These are phyloP conservation scores for Entomophthora muscae DNA, from an alignment of 371 early-diverging fungal species.

Conservation along the genomic window DNA sequence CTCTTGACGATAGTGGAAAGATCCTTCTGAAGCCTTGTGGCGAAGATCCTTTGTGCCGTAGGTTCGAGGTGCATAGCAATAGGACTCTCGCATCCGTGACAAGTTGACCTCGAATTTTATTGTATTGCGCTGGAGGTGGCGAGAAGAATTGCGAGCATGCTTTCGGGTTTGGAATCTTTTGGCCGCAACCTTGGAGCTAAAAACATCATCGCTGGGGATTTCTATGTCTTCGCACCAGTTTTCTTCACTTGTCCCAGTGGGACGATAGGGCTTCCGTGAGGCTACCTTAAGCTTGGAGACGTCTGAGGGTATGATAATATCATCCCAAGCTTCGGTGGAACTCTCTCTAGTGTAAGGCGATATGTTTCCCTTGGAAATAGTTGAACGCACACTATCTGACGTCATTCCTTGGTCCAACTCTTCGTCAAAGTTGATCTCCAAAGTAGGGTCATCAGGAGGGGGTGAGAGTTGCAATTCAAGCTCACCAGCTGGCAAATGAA, in stretches of 20 bases:
- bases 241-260: background rate
- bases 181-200: background rate
- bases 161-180: constrained; percentile 5
- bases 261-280: constrained; percentile 1
- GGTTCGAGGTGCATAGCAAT: background rate
- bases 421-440: constrained; percentile 5
- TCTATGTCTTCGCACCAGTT: constrained; percentile 7
- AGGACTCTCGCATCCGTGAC: background rate
- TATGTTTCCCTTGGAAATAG: background rate
- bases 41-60: constrained; percentile 1
- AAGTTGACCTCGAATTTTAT: constrained; percentile 4
- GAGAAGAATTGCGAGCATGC: background rate
- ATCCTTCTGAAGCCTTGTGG: background rate
- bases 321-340: constrained; percentile 6
- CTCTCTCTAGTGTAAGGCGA: constrained; percentile 5
- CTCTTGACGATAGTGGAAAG: background rate
- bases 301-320: background rate
- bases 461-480: constrained; percentile 4
- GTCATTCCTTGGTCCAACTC: background rate
- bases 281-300: background rate
- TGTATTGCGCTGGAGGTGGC: constrained; percentile 1
- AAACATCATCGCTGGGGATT: constrained; percentile 7
- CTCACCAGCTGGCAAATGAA: constrained; percentile 1
- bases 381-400: background rate
- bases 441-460: background rate